Conservation (phyloP, 495 filamentous ascomycete genomes). For the Symbiotaphrina buchneri region DNA sequence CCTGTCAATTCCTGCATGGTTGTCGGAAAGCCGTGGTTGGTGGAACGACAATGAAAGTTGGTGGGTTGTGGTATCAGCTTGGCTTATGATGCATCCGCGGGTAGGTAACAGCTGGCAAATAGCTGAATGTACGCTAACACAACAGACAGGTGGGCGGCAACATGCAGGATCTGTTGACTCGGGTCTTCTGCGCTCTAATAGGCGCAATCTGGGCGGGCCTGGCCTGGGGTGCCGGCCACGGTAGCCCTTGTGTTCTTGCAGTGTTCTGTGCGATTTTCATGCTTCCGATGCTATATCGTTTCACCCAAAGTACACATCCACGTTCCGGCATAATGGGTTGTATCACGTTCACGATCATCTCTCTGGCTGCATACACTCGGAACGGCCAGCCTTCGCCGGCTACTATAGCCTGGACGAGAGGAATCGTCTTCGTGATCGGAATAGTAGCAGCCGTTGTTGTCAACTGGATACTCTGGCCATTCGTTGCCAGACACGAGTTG, state of each 20-base stretch:
- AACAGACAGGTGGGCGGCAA: conserved; percentile 18
- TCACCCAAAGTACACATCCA: conserved; percentile 30
- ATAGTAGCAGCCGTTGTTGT: conserved; percentile 25
- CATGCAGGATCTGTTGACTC: conserved; percentile 25
- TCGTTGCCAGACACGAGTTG: conserved; percentile 32
- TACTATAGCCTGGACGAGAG: conserved; percentile 22
- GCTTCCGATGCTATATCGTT: conserved; percentile 33
- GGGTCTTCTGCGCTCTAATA: conserved; percentile 19
- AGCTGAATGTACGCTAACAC: neutral
- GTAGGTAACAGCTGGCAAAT: no score
- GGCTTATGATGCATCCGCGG: conserved; percentile 34
- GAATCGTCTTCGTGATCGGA: conserved; percentile 24
- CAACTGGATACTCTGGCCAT: conserved; percentile 37
- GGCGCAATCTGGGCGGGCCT: conserved; percentile 30
- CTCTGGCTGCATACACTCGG: conserved; percentile 18
- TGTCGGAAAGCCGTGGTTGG: conserved; percentile 18
- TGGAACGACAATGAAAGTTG: conserved; percentile 28
- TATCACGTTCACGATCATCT: conserved; percentile 29
- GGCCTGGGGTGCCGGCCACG: conserved; percentile 21
- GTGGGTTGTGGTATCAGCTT: conserved; percentile 33
- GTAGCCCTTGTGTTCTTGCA: conserved; percentile 28
- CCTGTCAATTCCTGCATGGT: conserved; percentile 29
- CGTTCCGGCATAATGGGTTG: conserved; percentile 28
- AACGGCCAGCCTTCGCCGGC: conserved; percentile 12
- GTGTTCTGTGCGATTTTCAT: conserved; percentile 31